phyloP scores from a whole-genome alignment of 768 basidiomycete species.

The Chlorophyllum brunneum region DNA sequence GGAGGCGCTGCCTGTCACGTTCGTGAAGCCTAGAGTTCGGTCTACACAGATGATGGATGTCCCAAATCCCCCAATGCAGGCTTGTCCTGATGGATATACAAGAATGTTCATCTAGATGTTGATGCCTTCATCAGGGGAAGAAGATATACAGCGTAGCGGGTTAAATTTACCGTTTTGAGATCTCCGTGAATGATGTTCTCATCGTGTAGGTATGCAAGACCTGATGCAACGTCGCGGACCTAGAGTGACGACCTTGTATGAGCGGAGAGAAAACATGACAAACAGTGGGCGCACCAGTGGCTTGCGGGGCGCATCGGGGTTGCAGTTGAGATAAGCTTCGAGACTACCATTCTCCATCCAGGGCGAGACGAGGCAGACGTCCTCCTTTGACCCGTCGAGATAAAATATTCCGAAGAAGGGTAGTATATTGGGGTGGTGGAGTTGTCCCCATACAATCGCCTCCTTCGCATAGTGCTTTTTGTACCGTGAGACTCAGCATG shows the following conservation, averaged over 20 bases:
- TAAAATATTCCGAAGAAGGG: constrained; percentile 12
- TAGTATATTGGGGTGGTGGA: constrained; percentile 6
- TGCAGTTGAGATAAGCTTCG: no score
- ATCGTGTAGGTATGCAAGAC: constrained; percentile 15
- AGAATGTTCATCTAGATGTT: constrained; percentile 17
- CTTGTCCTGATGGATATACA: constrained; percentile 6
- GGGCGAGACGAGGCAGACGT: no score
- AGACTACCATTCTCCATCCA: no score
- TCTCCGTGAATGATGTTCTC: constrained; percentile 16
- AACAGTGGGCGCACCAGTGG: no score
- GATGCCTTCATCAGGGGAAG: not conserved
- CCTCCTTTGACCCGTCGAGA: not conserved
- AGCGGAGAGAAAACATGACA: not conserved
- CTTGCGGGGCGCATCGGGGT: no score
- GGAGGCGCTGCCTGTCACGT: not conserved
- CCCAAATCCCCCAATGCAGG: no score
- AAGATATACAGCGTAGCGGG: not conserved
- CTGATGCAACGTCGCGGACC: constrained; percentile 13
- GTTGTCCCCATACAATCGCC: no score
- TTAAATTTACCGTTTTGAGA: constrained; percentile 15
- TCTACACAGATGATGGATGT: constrained; percentile 6
- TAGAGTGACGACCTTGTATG: not conserved
- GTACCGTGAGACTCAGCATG: no score
- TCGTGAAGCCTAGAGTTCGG: constrained; percentile 3
- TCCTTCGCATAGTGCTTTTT: no score